Evolutionary conservation across 2,329 filamentous ascomycete species (phyloP), one percentile per base, ranked within the genome.

Genomic region (Coleophoma crateriformis): DNA sequence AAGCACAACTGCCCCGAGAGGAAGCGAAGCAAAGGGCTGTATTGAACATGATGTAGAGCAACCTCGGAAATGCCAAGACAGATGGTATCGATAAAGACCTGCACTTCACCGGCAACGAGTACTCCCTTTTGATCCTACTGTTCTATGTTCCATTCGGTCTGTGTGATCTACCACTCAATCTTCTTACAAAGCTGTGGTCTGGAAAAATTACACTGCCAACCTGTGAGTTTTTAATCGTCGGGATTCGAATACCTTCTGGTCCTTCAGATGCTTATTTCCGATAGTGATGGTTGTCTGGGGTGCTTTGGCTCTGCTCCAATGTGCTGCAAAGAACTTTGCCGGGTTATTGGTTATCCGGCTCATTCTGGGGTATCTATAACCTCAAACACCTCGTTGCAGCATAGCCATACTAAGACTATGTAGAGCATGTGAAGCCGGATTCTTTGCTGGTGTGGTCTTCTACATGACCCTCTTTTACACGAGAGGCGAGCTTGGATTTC

Each of bases 391-490:
- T 32, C 33, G 60, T 32, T 4, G 34, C 20, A 35, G 4, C 33
- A 17, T 17, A 35, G 13, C 41, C 11, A 17, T n/a, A 14, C 13
- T 32, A 33, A 46, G 4, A 20, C 6, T 65, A 61, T 14, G 32
- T 33, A 49, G 14, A 71, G 43, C 54, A 41, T 46, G 44, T 70
- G 78, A 82, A 61, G 77, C 76, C 0, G 78, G 75, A 0, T 81
- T 79, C 63, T 78, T 78, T 51, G 72, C 76, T 4, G 69, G 75
- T 0, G 71, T 74, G 13, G 75, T 80, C 3, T 79, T 78, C 61
- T 81, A 76, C 53, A 60, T 76, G 7, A 73, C 77, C 0, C 67
- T 77, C 0, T 79, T 81, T 40, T 74, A 76, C 39, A 63, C 62
- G 1, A 59, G 61, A 13, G 58, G 61, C 13, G 68, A 72, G 51